phyloP scores from a whole-genome alignment of 768 basidiomycete species.

The Hygrophoropsis aurantiaca region DNA sequence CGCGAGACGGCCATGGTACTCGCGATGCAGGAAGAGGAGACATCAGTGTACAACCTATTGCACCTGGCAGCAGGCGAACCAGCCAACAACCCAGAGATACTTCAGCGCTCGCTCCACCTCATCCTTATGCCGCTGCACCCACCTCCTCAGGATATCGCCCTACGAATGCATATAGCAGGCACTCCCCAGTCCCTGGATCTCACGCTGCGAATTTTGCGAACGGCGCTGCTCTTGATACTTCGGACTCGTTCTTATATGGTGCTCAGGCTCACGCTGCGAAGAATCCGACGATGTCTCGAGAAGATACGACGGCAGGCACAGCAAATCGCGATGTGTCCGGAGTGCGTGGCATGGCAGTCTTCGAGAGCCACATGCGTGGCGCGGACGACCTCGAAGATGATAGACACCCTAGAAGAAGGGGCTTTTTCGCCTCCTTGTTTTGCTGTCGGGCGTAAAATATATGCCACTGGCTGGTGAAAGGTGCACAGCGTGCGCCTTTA shows the following conservation, averaged over 20 bases:
- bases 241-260: conserved; percentile 71
- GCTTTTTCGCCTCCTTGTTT: conserved; percentile 61
- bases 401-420: conserved; percentile 59
- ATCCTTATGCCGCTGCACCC: conserved; percentile 73
- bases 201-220: conserved; percentile 36
- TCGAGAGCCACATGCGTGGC: conserved; percentile 65
- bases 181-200: conserved; percentile 44
- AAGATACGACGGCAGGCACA: conserved; percentile 49
- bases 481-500: conserved; percentile 4
- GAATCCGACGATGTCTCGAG: conserved; percentile 50
- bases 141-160: conserved; percentile 56
- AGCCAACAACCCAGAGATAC: conserved; percentile 61
- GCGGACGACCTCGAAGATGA: conserved; percentile 65
- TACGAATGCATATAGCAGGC: conserved; percentile 52
- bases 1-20: conserved; percentile 44
- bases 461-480: conserved; percentile 26
- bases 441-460: conserved; percentile 64
- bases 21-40: conserved; percentile 52
- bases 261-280: conserved; percentile 47
- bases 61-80: conserved; percentile 62
- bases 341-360: conserved; percentile 58
- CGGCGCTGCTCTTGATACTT: conserved; percentile 47
- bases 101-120: conserved; percentile 51
- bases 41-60: conserved; percentile 63
- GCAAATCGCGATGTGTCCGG: conserved; percentile 33